Percentiles rank a stretch among this genome's conserved stretches.
These are phyloP conservation scores for Carex kokanica DNA, from an alignment of 176 grass and related monocot species.

Conservation along the genomic window DNA sequence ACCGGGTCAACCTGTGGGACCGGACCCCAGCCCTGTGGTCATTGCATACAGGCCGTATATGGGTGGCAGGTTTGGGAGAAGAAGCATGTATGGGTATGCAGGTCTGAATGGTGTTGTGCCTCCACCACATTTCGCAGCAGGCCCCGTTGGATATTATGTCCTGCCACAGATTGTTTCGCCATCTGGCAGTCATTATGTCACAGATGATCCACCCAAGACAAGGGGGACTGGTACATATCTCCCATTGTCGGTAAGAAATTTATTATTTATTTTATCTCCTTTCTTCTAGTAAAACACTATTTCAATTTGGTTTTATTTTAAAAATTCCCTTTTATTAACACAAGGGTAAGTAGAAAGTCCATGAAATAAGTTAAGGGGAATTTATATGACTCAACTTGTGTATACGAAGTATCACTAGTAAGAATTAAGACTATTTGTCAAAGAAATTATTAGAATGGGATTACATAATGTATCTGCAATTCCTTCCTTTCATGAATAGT, in stretches of 20 bases:
- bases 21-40: background rate
- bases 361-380: background rate
- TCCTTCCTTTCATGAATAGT: background rate
- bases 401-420: background rate
- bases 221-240: constrained; percentile 91
- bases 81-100: constrained; percentile 42
- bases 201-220: constrained; percentile 48
- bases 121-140: constrained; percentile 29
- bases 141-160: constrained; percentile 44
- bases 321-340: background rate
- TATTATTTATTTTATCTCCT: constrained; percentile 11
- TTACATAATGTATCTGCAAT: background rate
- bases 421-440: background rate
- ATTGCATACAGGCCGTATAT: constrained; percentile 25
- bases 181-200: constrained; percentile 30
- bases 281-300: background rate
- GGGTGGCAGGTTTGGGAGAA: constrained; percentile 47
- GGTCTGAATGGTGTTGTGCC: constrained; percentile 41
- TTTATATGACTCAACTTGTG: background rate
- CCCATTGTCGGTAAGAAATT: constrained; percentile 55
- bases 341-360: background rate
- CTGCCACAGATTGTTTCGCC: constrained; percentile 31
- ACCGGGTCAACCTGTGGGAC: constrained; percentile 1
- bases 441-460: background rate
- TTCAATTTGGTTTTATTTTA: background rate